Conservation (phyloP, 108 stramenopile species). For the Nitzschia sp. region DNA sequence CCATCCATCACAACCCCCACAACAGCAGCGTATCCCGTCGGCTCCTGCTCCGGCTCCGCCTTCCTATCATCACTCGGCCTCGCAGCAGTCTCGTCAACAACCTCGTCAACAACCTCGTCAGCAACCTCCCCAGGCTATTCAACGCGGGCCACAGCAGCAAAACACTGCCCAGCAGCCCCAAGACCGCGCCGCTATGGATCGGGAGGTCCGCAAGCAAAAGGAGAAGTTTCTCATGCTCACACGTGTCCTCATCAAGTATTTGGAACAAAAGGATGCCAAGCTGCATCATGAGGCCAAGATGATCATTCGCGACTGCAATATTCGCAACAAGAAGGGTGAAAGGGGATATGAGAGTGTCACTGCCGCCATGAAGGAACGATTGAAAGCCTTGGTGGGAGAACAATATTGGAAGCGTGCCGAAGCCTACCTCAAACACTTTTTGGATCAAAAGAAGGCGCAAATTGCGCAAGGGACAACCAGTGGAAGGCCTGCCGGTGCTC, state of each 20-base stretch:
- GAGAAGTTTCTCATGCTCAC: constrained; percentile 85
- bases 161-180: not conserved
- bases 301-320: constrained; percentile 80
- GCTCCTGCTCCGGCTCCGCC: not conserved
- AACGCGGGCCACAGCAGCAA: constrained; percentile 31
- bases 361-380: constrained; percentile 51
- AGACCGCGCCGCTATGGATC: constrained; percentile 17
- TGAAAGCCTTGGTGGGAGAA: constrained; percentile 65
- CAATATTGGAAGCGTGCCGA: constrained; percentile 73
- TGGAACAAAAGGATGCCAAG: constrained; percentile 69
- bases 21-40: constrained; percentile 15
- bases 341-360: constrained; percentile 66
- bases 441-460: constrained; percentile 44
- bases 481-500: not conserved
- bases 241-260: constrained; percentile 76
- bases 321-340: constrained; percentile 69
- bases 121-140: constrained; percentile 21
- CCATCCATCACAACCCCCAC: constrained; percentile 13
- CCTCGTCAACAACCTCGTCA: constrained; percentile 26
- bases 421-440: constrained; percentile 57
- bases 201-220: constrained; percentile 60
- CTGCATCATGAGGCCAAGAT: constrained; percentile 67
- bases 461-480: constrained; percentile 12
- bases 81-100: constrained; percentile 27
- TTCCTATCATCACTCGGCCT: not conserved